These are phyloP conservation scores for Mariannaea elegans DNA, from an alignment of 2,329 filamentous ascomycete genomes.

Conservation along the genomic window DNA sequence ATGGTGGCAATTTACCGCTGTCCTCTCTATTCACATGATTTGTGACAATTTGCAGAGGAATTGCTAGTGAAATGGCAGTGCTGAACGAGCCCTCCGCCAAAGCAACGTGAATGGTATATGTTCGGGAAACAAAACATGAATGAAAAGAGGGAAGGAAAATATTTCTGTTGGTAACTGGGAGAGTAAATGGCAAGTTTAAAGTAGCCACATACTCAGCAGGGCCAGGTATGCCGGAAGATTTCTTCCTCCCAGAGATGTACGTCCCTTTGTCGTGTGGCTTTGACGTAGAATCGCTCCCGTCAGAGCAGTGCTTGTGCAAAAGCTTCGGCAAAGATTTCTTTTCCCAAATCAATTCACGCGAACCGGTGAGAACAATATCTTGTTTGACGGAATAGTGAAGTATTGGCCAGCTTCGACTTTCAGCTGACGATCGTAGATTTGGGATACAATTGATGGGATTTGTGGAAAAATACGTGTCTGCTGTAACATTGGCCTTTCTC, in stretches of 20 bases:
- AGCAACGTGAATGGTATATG: conserved; percentile 22
- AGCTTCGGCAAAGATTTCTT: neutral
- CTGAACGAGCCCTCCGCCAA: conserved; percentile 14
- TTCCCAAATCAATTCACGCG: neutral
- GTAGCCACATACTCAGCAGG: neutral
- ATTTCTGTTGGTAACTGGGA: conserved; percentile 21
- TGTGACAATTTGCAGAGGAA: conserved; percentile 27
- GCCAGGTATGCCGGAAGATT: too few species aligned
- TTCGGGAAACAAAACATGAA: conserved; percentile 30
- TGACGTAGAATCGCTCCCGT: neutral
- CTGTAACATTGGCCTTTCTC: neutral
- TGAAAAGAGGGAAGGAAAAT: conserved; percentile 30
- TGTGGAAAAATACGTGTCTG: neutral
- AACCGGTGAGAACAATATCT: neutral
- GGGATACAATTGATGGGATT: neutral
- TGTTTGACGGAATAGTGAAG: neutral
- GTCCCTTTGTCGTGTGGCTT: neutral
- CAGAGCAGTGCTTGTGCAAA: neutral
- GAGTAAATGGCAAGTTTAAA: conserved; percentile 7
- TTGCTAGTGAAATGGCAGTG: conserved; percentile 16
- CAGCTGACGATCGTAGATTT: neutral
- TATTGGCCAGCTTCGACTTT: neutral
- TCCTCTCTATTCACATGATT: neutral
- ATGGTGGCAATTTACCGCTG: neutral
- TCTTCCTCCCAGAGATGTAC: neutral